phyloP scores from a whole-genome alignment of 2,329 filamentous ascomycete species.

The Apiospora phragmitis region DNA sequence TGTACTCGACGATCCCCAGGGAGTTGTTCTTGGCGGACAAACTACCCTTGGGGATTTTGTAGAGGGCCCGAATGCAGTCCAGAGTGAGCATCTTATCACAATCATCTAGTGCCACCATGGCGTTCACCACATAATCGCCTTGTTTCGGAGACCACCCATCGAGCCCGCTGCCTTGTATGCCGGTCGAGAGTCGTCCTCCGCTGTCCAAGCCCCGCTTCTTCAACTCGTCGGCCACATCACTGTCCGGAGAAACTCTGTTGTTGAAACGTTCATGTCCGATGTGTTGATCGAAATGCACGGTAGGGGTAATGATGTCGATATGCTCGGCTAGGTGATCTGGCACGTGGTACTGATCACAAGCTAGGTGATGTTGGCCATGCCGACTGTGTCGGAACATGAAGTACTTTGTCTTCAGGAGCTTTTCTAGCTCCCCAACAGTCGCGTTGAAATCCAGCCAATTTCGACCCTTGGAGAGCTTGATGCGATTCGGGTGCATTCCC shows the following conservation, averaged over 20 bases:
- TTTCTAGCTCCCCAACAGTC: slow-evolving; percentile 53
- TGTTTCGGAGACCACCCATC: slow-evolving; percentile 31
- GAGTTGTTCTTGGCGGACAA: slow-evolving; percentile 41
- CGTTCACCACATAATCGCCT: slow-evolving; percentile 29
- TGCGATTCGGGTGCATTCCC: slow-evolving; percentile 48
- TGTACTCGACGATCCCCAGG: slow-evolving; percentile 56
- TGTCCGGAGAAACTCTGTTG: slow-evolving; percentile 23
- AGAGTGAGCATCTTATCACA: slow-evolving; percentile 60
- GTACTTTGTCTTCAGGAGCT: slow-evolving; percentile 53
- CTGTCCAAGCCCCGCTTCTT: slow-evolving; percentile 20
- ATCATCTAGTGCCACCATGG: slow-evolving; percentile 31
- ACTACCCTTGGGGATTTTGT: slow-evolving; percentile 40
- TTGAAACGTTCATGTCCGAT: slow-evolving; percentile 42
- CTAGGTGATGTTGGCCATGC: slow-evolving; percentile 37
- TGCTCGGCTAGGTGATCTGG: slow-evolving; percentile 37
- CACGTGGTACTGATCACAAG: slow-evolving; percentile 42
- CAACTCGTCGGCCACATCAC: slow-evolving; percentile 25
- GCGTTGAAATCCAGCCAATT: slow-evolving; percentile 58
- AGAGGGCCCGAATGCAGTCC: slow-evolving; percentile 53
- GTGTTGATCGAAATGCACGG: slow-evolving; percentile 45
- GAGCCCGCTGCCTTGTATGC: slow-evolving; percentile 30
- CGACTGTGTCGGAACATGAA: slow-evolving; percentile 47
- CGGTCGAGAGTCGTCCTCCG: slow-evolving; percentile 21
- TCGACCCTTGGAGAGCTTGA: slow-evolving; percentile 50
- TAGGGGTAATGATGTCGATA: slow-evolving; percentile 44